Percentiles rank a stretch among this genome's conserved stretches.
Conservation (phyloP, 805 yeast genomes). For the Dipodascus geniculatus region DNA sequence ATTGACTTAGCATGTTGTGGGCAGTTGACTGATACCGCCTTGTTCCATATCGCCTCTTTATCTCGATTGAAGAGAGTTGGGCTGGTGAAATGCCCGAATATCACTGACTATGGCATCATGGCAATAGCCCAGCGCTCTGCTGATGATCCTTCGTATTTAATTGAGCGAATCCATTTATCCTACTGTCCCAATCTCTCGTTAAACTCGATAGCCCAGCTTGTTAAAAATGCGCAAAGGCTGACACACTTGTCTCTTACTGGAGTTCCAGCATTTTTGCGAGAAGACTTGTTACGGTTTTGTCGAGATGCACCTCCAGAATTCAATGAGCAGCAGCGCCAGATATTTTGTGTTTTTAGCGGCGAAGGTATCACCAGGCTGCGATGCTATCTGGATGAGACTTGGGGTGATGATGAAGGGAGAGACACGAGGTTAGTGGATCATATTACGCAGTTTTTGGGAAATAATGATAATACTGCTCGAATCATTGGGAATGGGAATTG, state of each 20-base stretch:
- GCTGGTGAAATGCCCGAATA: slow-evolving; percentile 77
- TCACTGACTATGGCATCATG: slow-evolving; percentile 73
- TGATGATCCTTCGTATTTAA: slow-evolving; percentile 66
- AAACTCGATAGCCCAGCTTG: slow-evolving; percentile 61
- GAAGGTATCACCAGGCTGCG: slow-evolving; percentile 72
- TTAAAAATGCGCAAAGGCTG: slow-evolving; percentile 71
- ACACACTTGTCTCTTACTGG: slow-evolving; percentile 92
- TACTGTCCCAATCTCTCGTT: slow-evolving; percentile 76
- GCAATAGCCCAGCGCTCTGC: slow-evolving; percentile 52
- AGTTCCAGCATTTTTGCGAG: slow-evolving; percentile 73
- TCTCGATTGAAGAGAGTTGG: slow-evolving; percentile 85
- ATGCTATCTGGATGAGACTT: slow-evolving; percentile 42
- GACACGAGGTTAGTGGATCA: not conserved
- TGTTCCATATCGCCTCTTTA: slow-evolving; percentile 61
- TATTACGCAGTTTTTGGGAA: slow-evolving; percentile 16
- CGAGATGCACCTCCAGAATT: slow-evolving; percentile 90
- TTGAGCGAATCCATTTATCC: slow-evolving; percentile 87
- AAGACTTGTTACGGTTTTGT: slow-evolving; percentile 77
- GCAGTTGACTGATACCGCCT: slow-evolving; percentile 74
- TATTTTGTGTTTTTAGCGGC: slow-evolving; percentile 91
- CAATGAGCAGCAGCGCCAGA: slow-evolving; percentile 68
- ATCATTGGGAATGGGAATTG: not conserved
- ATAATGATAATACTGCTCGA: not conserved
- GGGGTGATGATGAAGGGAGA: not conserved
- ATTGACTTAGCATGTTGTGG: slow-evolving; percentile 95